Conservation (phyloP, 352 stramenopile genomes). For the Lagenidium giganteum region DNA sequence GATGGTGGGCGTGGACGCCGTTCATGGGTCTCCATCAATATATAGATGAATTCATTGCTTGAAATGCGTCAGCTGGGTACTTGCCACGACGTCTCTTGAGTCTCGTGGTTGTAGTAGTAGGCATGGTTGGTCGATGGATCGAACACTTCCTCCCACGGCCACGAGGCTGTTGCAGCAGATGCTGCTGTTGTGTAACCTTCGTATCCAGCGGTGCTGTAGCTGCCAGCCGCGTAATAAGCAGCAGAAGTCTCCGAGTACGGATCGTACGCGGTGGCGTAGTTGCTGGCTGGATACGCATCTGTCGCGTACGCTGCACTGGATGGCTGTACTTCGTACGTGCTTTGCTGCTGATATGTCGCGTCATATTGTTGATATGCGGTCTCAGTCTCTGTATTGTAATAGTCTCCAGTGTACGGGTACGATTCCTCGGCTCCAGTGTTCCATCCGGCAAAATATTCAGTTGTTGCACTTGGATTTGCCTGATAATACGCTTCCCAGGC, state of each 20-base stretch:
- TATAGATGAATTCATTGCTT: conserved; percentile 3
- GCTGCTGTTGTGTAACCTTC: not conserved
- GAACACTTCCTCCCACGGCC: conserved; percentile 60
- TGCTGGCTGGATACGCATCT: not conserved
- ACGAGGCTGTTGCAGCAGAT: not conserved
- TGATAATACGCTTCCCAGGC: conserved; percentile 28
- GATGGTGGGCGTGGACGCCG: not conserved
- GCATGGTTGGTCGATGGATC: conserved; percentile 36
- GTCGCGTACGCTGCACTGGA: not conserved
- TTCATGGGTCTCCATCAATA: conserved; percentile 1
- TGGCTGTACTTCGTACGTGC: not conserved
- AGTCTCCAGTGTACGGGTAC: not conserved
- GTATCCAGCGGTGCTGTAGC: not conserved
- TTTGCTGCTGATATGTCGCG: not conserved
- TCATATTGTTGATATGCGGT: not conserved
- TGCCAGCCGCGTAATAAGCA: conserved; percentile 1
- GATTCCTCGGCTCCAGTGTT: not conserved
- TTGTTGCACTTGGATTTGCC: conserved; percentile 3
- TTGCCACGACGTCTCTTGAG: conserved; percentile 54
- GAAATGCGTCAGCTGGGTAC: conserved; percentile 6
- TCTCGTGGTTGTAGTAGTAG: conserved; percentile 69
- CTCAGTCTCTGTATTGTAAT: too few relatives aligned
- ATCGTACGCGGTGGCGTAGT: not conserved
- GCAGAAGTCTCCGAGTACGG: not conserved
- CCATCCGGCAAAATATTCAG: not conserved